Conservation (phyloP, 73 alveolate genomes). For the Uronychia binucleata region DNA sequence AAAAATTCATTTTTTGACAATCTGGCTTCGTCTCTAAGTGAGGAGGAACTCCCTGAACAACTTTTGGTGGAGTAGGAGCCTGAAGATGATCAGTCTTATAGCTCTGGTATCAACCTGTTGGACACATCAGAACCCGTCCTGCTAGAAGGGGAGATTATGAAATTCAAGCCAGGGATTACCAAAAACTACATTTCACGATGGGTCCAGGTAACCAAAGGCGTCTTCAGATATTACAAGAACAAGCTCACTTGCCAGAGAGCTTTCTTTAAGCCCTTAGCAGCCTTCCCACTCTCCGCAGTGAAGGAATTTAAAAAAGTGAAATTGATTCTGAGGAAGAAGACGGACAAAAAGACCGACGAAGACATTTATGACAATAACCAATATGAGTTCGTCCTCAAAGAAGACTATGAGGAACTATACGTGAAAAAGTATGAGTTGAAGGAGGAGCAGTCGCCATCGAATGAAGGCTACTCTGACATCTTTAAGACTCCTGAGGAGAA, state of each 20-base stretch:
- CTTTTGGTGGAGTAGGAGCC: background rate
- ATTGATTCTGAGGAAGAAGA: background rate
- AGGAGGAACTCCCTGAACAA: background rate
- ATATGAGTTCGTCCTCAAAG: conserved; percentile 23
- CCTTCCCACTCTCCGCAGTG: background rate
- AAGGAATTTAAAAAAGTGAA: background rate
- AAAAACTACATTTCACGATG: conserved; percentile 31
- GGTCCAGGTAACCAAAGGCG: conserved; percentile 22
- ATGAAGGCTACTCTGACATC: background rate
- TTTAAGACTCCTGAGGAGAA: background rate
- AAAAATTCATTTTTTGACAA: background rate
- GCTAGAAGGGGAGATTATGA: conserved; percentile 31
- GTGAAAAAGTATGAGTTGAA: background rate
- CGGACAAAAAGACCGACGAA: background rate
- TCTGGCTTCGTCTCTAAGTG: background rate
- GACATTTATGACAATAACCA: background rate
- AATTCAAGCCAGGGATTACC: conserved; percentile 49
- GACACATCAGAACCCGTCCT: conserved; percentile 38
- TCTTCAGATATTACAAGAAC: conserved; percentile 43
- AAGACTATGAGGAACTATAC: conserved; percentile 38
- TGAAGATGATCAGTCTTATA: background rate
- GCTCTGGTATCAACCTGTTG: background rate
- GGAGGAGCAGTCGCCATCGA: background rate
- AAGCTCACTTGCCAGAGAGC: background rate
- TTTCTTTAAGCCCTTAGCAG: background rate